These are phyloP conservation scores for Neopestalotiopsis rosae DNA, from an alignment of 2,329 filamentous ascomycete genomes.

Conservation along the genomic window DNA sequence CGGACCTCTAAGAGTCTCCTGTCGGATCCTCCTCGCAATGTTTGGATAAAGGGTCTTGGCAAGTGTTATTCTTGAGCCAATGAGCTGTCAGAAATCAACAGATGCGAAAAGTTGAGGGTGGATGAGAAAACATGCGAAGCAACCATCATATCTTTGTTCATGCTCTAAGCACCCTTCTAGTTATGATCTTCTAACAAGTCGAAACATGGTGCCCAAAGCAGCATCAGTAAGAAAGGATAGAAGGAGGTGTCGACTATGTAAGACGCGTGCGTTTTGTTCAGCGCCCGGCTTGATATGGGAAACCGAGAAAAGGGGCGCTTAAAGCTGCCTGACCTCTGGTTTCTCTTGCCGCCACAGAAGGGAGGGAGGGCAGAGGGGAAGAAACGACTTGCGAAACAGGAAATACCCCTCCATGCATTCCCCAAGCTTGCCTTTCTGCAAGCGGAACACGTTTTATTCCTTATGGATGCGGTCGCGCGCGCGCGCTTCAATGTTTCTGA, in stretches of 20 bases:
- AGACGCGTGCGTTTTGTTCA: not conserved
- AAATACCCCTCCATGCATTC: conserved; percentile 8
- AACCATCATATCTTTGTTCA: not conserved
- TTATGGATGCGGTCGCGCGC: too few relatives aligned
- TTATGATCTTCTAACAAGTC: not conserved
- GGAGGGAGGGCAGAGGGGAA: not conserved
- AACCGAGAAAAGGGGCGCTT: too few relatives aligned
- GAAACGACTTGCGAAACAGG: conserved; percentile 10
- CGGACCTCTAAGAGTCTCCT: not conserved
- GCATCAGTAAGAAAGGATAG: not conserved
- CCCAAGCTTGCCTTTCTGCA: too few relatives aligned
- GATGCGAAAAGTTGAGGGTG: too few relatives aligned
- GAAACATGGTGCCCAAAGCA: not conserved
- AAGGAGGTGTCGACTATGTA: too few relatives aligned
- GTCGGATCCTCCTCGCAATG: not conserved
- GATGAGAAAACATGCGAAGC: not conserved
- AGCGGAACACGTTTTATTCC: too few relatives aligned
- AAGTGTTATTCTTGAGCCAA: not conserved
- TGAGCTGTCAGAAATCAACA: not conserved
- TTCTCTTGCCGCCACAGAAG: not conserved
- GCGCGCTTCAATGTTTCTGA: not conserved
- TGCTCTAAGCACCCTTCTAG: not conserved
- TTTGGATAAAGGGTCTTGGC: not conserved
- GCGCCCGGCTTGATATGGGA: not conserved
- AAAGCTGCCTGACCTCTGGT: not conserved